Evolutionary conservation across 1,284 basidiomycete genomes (phyloP).

Genomic region (Porogramme epimiltina): DNA sequence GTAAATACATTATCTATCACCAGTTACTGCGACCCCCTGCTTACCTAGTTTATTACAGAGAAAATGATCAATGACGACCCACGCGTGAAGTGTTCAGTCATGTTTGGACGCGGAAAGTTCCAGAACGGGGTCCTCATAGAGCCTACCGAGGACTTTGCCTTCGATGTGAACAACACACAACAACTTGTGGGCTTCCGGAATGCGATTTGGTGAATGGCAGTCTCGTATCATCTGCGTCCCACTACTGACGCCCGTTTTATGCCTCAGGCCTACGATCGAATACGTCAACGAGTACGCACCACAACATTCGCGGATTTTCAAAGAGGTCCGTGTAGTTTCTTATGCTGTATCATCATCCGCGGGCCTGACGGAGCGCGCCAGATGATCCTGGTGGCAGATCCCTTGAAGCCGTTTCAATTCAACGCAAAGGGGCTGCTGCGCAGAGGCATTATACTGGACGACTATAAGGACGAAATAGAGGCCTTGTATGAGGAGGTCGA

Average conservation of each 20-base stretch:
- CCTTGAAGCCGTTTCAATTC: slow-evolving; percentile 36
- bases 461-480: slow-evolving; percentile 38
- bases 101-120: slow-evolving; percentile 45
- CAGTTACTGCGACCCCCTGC: too few species aligned
- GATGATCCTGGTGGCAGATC: slow-evolving; percentile 38
- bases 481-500: slow-evolving; percentile 35
- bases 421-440: slow-evolving; percentile 39
- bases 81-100: slow-evolving; percentile 31
- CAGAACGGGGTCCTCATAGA: slow-evolving; percentile 46
- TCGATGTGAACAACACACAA: slow-evolving; percentile 34
- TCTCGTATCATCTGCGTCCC: too few species aligned
- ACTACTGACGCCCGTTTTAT: background rate
- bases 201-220: slow-evolving; percentile 33
- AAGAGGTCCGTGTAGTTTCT: too few species aligned
- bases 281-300: slow-evolving; percentile 42
- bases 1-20: too few species aligned
- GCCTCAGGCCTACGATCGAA: slow-evolving; percentile 39
- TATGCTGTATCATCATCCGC: background rate
- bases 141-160: slow-evolving; percentile 29
- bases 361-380: slow-evolving; percentile 4
- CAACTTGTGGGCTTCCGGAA: slow-evolving; percentile 35
- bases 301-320: slow-evolving; percentile 44
- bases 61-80: slow-evolving; percentile 39
- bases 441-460: slow-evolving; percentile 33
- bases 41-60: slow-evolving; percentile 28